Evolutionary conservation across 179 eudicot genomes (phyloP).

Genomic region (Pouteria campechiana): DNA sequence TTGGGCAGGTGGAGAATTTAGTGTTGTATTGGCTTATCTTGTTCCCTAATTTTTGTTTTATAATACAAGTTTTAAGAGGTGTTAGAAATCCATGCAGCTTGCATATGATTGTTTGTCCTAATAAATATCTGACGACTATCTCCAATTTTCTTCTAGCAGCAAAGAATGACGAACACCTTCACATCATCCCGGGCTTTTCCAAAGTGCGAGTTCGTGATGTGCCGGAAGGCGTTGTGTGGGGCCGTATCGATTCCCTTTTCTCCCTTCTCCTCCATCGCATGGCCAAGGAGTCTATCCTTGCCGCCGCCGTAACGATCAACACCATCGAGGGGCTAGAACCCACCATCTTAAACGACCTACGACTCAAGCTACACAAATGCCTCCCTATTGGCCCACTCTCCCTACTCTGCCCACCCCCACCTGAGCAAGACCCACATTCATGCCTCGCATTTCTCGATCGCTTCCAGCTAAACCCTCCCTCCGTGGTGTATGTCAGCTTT

Average conservation of each 20-base stretch:
- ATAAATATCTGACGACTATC: too few relatives aligned
- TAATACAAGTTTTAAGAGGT: too few relatives aligned
- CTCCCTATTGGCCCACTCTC: slow-evolving; percentile 20
- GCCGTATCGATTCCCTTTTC: slow-evolving; percentile 8
- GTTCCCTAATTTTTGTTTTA: too few relatives aligned
- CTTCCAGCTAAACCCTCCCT: background rate
- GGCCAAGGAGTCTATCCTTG: slow-evolving; percentile 9
- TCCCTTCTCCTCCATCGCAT: slow-evolving; percentile 13
- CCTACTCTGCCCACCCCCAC: slow-evolving; percentile 5
- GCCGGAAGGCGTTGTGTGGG: slow-evolving; percentile 8
- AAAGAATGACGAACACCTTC: too few relatives aligned
- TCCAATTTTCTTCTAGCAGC: too few relatives aligned
- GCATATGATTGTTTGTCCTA: too few relatives aligned
- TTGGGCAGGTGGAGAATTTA: too few relatives aligned
- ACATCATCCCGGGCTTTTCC: too few relatives aligned
- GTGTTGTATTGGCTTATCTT: too few relatives aligned
- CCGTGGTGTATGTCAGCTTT: slow-evolving; percentile 17
- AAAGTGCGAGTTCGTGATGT: slow-evolving; percentile 8
- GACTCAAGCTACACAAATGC: slow-evolving; percentile 7
- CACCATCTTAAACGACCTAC: slow-evolving; percentile 9
- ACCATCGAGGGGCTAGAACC: slow-evolving; percentile 11
- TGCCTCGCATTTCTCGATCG: slow-evolving; percentile 17
- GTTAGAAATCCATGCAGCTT: too few relatives aligned
- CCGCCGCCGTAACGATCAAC: slow-evolving; percentile 12
- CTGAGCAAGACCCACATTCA: slow-evolving; percentile 1